phyloP scores from a whole-genome alignment of 139 green algal genomes.

The Coelastrella sp. region DNA sequence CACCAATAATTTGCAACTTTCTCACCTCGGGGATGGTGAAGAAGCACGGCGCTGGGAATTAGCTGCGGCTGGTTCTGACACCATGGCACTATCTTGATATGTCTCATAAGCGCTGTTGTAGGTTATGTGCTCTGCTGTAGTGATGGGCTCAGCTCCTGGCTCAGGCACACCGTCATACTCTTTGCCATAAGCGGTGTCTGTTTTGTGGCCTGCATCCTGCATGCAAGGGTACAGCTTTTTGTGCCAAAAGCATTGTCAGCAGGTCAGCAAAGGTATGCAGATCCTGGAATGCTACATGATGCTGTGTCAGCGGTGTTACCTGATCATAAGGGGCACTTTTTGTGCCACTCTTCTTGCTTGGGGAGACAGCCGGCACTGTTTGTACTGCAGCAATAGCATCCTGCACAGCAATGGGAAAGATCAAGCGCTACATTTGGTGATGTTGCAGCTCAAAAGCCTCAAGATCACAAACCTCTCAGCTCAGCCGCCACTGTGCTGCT shows the following conservation, averaged over 20 bases:
- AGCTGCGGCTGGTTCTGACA: not conserved
- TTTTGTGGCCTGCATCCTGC: not conserved
- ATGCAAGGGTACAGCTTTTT: not conserved
- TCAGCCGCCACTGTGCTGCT: too few species aligned
- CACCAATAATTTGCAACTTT: too few species aligned
- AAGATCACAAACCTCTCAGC: too few species aligned
- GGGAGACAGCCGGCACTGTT: not conserved
- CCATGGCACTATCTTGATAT: conserved; percentile 17
- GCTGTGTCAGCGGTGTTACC: not conserved
- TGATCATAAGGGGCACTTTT: not conserved
- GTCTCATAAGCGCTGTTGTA: conserved; percentile 39
- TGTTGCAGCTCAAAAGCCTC: not conserved
- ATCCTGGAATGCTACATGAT: too few species aligned
- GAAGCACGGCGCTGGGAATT: not conserved
- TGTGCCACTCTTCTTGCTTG: conserved; percentile 20
- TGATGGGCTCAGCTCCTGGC: not conserved
- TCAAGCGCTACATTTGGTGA: not conserved
- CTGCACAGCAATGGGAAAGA: conserved; percentile 4
- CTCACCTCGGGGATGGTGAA: conserved; percentile 4
- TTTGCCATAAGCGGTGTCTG: not conserved
- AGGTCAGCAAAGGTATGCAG: too few species aligned
- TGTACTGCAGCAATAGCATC: conserved; percentile 25
- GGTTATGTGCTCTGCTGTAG: not conserved
- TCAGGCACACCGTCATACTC: not conserved
- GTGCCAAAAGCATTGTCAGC: not conserved